Evolutionary conservation across 257 asterid genomes (phyloP), one percentile per base, ranked within the genome.

Genomic region (Jacaranda copaia): DNA sequence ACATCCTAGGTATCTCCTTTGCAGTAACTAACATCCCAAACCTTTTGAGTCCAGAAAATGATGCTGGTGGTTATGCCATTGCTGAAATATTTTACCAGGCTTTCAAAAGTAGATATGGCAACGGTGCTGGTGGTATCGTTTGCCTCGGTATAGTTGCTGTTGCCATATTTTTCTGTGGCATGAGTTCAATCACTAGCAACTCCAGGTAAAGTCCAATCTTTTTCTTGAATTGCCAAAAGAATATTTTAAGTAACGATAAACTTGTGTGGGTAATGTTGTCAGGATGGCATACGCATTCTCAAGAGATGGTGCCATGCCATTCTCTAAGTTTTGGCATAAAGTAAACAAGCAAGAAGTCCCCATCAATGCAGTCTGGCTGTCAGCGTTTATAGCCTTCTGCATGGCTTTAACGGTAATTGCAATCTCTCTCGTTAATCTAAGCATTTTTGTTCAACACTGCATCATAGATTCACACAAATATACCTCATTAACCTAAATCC

Each of bases 231-330:
- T 14, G 10, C 59, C 40, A 11, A 40, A 25, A 14, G 48, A 69
- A 39, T 25, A n/a, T 35, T 61, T 74, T 65, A 32, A 12, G 3
- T 7, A 10, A 8, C 8, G 66, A 64, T 42, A 15, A 49, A 0
- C 64, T 80, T 15, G 61, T n/a, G 20, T 6, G 48, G 12, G 8
- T 10, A 20, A 19, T 19, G 35, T 75, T 71, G 53, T 43, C 83
- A 94, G 99, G 89, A 93, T 96, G 99, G 93, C 81, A 13, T 96
- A 90, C 82, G 99, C 99, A 57, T 96, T 96, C 88, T 96, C 99
- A 45, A 84, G 99, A 84, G 98, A 96, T 32, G 97, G 97, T n/a
- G 99, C 98, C 5, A 93, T 93, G 99, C 99, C 99, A 9, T 89
- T 91, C 75, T 96, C 99, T 25, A 8, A 76, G 42, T 72, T 84